Evolutionary conservation across 1,284 basidiomycete species (phyloP), one percentile per base, ranked within the genome.

Genomic region (Ceratobasidium sp.): DNA sequence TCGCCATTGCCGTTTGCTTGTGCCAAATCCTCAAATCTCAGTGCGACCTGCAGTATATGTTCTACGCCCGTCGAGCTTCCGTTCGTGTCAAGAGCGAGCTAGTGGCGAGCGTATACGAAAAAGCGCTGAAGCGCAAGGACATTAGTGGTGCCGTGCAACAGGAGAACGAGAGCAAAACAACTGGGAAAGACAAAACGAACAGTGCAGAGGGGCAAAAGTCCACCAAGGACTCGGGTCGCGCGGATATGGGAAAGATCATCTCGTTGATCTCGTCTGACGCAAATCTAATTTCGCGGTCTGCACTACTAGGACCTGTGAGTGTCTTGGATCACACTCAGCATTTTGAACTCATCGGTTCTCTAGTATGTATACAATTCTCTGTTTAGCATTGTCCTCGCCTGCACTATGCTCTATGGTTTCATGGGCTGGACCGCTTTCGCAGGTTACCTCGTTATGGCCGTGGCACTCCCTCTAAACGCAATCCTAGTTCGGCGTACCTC

Each of bases 201-300:
- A 38, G 58, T 1, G n/a, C 14, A 26, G 11, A 71, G 71, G 52
- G 50, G 18, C 18, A 32, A 18, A 47, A 46, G 50, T 21, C 58
- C 14, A n/a, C 41, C 2, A 9, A 44, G 14, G 41, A 44, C 5
- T 21, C 38, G n/a, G 58, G 9, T 44, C n/a, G 21, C 16, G 59
- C 73, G 52, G 70, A 74, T 59, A 59, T 74, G 46, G 73, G 73
- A 16, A 74, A 73, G 49, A 71, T 74, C 11, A 59, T 72, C 13
- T 55, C 58, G 26, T 67, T 62, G 5, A 35, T 74, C 16, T 35
- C 67, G 16, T 32, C 55, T 26, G 71, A 73, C 54, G 26, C 71
- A 1, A 35, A 43, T 41, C 38, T 13, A 5, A 38, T 59, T 13
- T n/a, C 38, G 38, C n/a, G 57, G 38, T 59, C 43, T 59, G 13